Evolutionary conservation across 140 eudicot genomes (phyloP).

Genomic region (Stevia rebaudiana): DNA sequence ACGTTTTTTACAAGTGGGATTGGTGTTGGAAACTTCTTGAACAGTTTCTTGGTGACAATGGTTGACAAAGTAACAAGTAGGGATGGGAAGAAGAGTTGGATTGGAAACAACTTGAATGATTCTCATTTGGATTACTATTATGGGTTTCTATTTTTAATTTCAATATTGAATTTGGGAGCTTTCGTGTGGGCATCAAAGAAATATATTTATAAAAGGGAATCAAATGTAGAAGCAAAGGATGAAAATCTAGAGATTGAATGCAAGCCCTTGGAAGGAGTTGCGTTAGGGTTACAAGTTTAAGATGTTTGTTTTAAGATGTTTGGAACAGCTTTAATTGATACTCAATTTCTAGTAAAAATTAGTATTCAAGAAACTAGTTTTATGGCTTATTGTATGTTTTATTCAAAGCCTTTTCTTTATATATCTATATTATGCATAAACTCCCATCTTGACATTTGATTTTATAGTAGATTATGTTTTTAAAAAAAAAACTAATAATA

Average conservation of each 20-base stretch:
- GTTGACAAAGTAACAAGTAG: conserved; percentile 60
- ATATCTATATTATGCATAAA: neutral
- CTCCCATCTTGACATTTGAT: too few relatives aligned
- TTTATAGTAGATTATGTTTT: too few relatives aligned
- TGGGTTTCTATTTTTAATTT: conserved; percentile 58
- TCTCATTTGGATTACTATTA: conserved; percentile 82
- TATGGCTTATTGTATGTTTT: conserved; percentile 16
- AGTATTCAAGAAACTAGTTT: conserved; percentile 3
- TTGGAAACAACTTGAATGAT: conserved; percentile 72
- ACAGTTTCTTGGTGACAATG: conserved; percentile 73
- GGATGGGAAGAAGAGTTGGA: conserved; percentile 70
- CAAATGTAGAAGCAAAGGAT: conserved; percentile 26
- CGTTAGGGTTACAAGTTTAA: conserved; percentile 46
- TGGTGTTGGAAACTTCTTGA: conserved; percentile 79
- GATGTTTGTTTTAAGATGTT: conserved; percentile 17
- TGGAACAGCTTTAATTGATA: too few relatives aligned
- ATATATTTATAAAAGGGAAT: conserved; percentile 71
- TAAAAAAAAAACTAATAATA: too few relatives aligned
- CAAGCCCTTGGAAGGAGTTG: conserved; percentile 37
- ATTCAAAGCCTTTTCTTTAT: conserved; percentile 6
- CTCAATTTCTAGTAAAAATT: conserved; percentile 12
- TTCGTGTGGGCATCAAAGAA: conserved; percentile 69
- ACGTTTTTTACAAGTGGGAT: conserved; percentile 80
- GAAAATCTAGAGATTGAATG: conserved; percentile 44
- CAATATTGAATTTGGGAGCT: conserved; percentile 51